Evolutionary conservation across 2,329 filamentous ascomycete genomes (phyloP).

Genomic region (Aspergillus ochraceoroseus): DNA sequence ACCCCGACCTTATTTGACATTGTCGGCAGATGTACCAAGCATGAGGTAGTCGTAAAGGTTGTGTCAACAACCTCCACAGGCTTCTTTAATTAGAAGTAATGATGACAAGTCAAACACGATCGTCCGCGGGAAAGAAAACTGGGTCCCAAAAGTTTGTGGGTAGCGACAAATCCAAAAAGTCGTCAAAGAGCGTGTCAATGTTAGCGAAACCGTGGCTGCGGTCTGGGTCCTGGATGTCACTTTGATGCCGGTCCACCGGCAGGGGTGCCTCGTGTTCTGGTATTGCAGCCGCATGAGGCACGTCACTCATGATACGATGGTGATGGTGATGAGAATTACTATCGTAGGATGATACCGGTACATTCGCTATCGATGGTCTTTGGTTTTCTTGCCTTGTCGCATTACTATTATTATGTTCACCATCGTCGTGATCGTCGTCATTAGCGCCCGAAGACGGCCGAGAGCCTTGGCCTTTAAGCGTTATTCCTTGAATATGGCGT

Average conservation of each 20-base stretch:
- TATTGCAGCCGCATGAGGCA: background rate
- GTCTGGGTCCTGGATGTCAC: slow-evolving; percentile 44
- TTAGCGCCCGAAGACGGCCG: background rate
- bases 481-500: slow-evolving; percentile 26
- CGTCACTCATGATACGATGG: background rate
- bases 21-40: background rate
- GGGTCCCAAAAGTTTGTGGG: slow-evolving; percentile 39
- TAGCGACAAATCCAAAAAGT: slow-evolving; percentile 35
- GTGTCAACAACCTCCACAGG: background rate
- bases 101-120: slow-evolving; percentile 4
- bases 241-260: slow-evolving; percentile 44
- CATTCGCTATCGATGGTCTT: background rate
- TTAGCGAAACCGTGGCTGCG: slow-evolving; percentile 31
- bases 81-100: slow-evolving; percentile 1
- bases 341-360: slow-evolving; percentile 1
- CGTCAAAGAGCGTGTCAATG: slow-evolving; percentile 35
- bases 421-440: background rate
- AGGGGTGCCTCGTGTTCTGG: slow-evolving; percentile 3
- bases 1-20: background rate
- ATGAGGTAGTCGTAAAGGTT: too few relatives aligned
- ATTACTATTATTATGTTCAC: background rate
- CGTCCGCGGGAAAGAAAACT: slow-evolving; percentile 23
- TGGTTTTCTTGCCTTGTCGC: background rate
- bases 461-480: slow-evolving; percentile 15
- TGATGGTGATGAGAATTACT: too few relatives aligned